Percentiles rank a stretch among this genome's conserved stretches.
phyloP scores from a whole-genome alignment of 495 filamentous ascomycete species.

The Coniosporium apollinis region DNA sequence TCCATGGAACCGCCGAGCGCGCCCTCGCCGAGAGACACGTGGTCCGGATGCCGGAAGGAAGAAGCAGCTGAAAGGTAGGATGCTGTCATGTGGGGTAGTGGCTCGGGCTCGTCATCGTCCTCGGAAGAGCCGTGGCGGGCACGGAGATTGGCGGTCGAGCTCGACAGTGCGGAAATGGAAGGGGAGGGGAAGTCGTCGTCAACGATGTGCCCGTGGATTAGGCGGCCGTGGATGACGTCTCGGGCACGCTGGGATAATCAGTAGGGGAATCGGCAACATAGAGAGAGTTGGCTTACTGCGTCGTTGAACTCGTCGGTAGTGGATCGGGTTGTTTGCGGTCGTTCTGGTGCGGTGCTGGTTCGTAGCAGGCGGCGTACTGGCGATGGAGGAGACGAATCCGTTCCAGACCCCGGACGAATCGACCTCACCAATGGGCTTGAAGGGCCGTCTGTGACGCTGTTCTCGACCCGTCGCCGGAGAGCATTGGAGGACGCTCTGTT shows the following conservation, averaged over 20 bases:
- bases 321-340: slow-evolving; percentile 11
- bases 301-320: slow-evolving; percentile 50
- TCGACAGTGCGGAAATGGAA: slow-evolving; percentile 43
- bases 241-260: slow-evolving; percentile 39
- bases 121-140: slow-evolving; percentile 23
- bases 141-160: slow-evolving; percentile 31
- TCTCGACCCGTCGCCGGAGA: too few relatives aligned
- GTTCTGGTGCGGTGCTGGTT: slow-evolving; percentile 5
- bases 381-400: too few relatives aligned
- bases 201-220: slow-evolving; percentile 93
- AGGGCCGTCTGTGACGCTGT: too few relatives aligned
- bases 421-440: slow-evolving; percentile 8
- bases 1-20: slow-evolving; percentile 73
- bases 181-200: slow-evolving; percentile 82
- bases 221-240: slow-evolving; percentile 78
- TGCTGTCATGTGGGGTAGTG: slow-evolving; percentile 46
- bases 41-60: slow-evolving; percentile 27
- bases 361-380: slow-evolving; percentile 6
- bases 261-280: background rate
- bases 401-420: slow-evolving; percentile 4
- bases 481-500: too few relatives aligned
- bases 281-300: slow-evolving; percentile 24
- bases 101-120: slow-evolving; percentile 25
- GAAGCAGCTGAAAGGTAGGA: slow-evolving; percentile 49
- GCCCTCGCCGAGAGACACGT: slow-evolving; percentile 46